Evolutionary conservation across 1,139 yeast species (phyloP).

Genomic region (Taphrina communis): DNA sequence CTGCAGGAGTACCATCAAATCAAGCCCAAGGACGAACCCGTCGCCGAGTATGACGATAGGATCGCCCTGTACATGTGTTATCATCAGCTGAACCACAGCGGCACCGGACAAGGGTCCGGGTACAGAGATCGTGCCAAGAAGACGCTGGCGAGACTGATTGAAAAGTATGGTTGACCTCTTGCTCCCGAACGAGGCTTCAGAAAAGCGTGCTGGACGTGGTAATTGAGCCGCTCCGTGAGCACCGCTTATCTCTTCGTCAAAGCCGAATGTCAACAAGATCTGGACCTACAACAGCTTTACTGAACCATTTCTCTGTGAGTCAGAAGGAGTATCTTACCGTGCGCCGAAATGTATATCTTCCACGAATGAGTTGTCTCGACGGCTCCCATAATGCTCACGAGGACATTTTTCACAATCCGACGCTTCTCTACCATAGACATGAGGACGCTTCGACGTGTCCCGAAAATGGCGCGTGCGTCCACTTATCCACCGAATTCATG

Average conservation of each 20-base stretch:
- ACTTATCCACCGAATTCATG: slow-evolving; percentile 63
- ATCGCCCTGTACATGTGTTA: slow-evolving; percentile 43
- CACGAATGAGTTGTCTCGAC: slow-evolving; percentile 59
- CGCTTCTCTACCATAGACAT: slow-evolving; percentile 69
- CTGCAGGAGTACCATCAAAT: slow-evolving; percentile 17
- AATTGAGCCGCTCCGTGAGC: slow-evolving; percentile 60
- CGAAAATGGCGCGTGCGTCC: slow-evolving; percentile 73
- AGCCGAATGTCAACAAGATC: slow-evolving; percentile 66
- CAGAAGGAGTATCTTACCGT: slow-evolving; percentile 48
- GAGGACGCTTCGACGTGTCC: slow-evolving; percentile 67
- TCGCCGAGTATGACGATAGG: slow-evolving; percentile 44
- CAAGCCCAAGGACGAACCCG: slow-evolving; percentile 41
- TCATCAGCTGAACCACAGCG: slow-evolving; percentile 44
- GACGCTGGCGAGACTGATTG: slow-evolving; percentile 6
- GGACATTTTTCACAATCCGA: slow-evolving; percentile 65
- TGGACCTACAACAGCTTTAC: background rate
- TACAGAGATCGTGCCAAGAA: slow-evolving; percentile 11
- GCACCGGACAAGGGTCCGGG: slow-evolving; percentile 15
- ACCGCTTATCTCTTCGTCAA: slow-evolving; percentile 75
- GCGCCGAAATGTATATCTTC: slow-evolving; percentile 61
- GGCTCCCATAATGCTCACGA: slow-evolving; percentile 65
- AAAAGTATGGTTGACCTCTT: background rate
- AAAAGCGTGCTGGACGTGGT: slow-evolving; percentile 48
- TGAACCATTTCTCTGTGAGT: too few species aligned
- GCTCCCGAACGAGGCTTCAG: slow-evolving; percentile 14